Base-by-base conservation (phyloP, 441 rosid species). In the Kokia cookei region DNA sequence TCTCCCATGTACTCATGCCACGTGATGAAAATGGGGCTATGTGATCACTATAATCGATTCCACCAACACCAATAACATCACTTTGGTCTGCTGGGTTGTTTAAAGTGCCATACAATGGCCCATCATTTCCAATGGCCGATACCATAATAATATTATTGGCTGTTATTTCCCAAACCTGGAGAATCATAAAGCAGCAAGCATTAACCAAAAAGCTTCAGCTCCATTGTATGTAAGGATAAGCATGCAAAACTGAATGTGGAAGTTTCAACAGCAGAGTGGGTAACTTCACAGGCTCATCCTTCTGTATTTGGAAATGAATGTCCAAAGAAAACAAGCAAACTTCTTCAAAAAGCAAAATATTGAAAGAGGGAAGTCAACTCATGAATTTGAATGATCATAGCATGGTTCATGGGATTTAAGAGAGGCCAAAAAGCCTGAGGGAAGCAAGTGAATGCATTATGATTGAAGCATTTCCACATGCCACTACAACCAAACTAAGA, bases 1-100 rank as follows among this genome's bases (percentile, higher is more conserved):
- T 82, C 86, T 96, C 99, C 99, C 98, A 96, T 73, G 99, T 93
- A 89, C 98, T 96, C 99, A 96, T 96, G 82, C 99, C 99, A 72
- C 98, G 99, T 8, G 99, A 93, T 51, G 99, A 96, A 84, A 96
- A 96, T 70, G 99, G 90, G 59, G 99, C 99, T 80, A 96, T 96
- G 78, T 96, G 97, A 82, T 93, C 97, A 77, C 79, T 93, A 80
- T 93, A 93, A 80, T 96, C 99, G 76, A 96, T 96, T 76, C 99
- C 99, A 79, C 99, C 63, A 59, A 59, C 63, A 59, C 63, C 99
- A 77, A 96, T 92, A 77, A 96, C 91, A 76, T 96, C 99, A 84
- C 97, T 90, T 83, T 96, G 99, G 77, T 96, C 99, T 61, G 99
- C 99, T 82, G 99, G 99, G 75, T 96, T 96, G 87, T 96, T 96